Evolutionary conservation across 208 protist genomes (phyloP).

Genomic region (Phytomonas sp.): DNA sequence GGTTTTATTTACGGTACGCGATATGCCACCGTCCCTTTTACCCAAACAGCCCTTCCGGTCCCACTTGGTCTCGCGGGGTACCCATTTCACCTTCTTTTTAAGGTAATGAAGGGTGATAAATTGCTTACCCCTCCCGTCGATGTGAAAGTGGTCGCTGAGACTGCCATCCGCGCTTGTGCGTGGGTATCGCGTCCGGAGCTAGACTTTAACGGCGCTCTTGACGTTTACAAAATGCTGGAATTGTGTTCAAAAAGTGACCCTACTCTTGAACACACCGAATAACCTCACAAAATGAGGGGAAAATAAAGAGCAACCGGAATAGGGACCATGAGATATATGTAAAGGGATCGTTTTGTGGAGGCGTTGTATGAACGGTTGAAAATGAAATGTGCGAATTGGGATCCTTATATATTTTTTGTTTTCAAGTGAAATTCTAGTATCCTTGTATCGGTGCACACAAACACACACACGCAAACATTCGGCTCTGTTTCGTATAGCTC

Average conservation of each 20-base stretch:
- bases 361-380: background rate
- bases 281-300: background rate
- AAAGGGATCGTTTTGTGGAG: background rate
- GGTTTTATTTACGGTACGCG: constrained; percentile 77
- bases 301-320: background rate
- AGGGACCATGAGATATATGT: background rate
- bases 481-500: background rate
- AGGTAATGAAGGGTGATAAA: constrained; percentile 32
- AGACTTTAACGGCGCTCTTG: constrained; percentile 33
- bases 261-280: background rate
- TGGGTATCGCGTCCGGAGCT: constrained; percentile 18
- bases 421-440: background rate
- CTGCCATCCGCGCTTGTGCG: constrained; percentile 50
- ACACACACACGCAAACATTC: background rate
- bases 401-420: no score
- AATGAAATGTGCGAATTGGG: background rate
- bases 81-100: constrained; percentile 50
- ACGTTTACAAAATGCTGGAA: constrained; percentile 61
- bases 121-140: constrained; percentile 54
- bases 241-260: constrained; percentile 22
- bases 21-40: constrained; percentile 22
- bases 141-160: constrained; percentile 61
- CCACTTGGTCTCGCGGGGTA: constrained; percentile 52
- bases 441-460: background rate
- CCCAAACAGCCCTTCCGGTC: constrained; percentile 34